Evolutionary conservation across 2,329 filamentous ascomycete genomes (phyloP), one percentile per base, ranked within the genome.

Genomic region (Talaromyces atroroseus): DNA sequence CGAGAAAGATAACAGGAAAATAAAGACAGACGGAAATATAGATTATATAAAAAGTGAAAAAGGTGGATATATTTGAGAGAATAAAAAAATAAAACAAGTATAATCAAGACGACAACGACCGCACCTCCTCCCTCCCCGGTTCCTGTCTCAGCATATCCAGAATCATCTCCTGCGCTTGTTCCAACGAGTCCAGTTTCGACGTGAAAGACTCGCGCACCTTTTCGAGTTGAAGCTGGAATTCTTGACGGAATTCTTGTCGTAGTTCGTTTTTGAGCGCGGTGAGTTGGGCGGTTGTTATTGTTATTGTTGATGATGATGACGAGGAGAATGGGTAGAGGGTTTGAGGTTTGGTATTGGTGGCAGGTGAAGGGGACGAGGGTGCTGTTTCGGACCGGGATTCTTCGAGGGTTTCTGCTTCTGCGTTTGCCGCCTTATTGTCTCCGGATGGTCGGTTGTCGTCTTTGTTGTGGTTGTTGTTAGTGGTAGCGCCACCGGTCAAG

Each of bases 101-200:
- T 2, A 3, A 36, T 32, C 16, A 42, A n/a, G 38, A 7, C 29
- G 32, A 36, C 14, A 36, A 16, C 8, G 32, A 36, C 12, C 32
- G 11, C 32, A 3, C 32, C 3, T 24, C 26, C 18, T 58, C 57
- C 11, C 52, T 29, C 3, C 57, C 57, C 23, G 66, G 66, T 45
- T 69, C 68, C 60, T 73, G 71, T 59, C 69, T 64, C 56, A 74
- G 58, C 70, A 74, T 69, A 23, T 73, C 68, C 45, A 75, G 58
- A 54, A 75, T 74, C 66, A 74, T 67, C 38, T 74, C 67, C 56
- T 74, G 72, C 4, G 71, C 73, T 57, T 67, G 62, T 59, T 74
- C 71, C 48, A 75, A 63, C 18, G 69, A 61, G 54, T 72, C 71
- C 24, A 75, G 46, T 57, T 67, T 71, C 55, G 72, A 67, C 49